A percentile compares a stretch with the other conserved stretches of the same genome.
Conservation (phyloP, 805 yeast species). For the Lachancea kluyveri region DNA sequence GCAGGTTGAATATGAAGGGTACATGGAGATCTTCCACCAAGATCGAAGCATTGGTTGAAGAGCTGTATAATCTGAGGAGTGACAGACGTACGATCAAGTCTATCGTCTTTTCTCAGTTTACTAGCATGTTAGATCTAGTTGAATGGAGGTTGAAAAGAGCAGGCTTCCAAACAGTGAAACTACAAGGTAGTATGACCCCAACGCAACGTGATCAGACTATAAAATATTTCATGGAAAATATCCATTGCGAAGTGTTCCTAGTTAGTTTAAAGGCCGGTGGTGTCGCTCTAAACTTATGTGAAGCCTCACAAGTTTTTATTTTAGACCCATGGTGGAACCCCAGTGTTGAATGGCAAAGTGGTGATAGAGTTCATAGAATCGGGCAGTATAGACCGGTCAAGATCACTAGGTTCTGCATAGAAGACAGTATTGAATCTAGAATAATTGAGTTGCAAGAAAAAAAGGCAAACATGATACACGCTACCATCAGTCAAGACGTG, state of each 20-base stretch:
- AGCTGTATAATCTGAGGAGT: slow-evolving; percentile 77
- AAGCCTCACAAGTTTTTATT: slow-evolving; percentile 92
- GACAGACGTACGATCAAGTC: slow-evolving; percentile 88
- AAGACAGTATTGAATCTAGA: slow-evolving; percentile 93
- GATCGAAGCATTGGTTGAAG: slow-evolving; percentile 94
- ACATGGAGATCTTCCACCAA: slow-evolving; percentile 94
- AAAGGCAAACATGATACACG: slow-evolving; percentile 97
- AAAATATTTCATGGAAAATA: slow-evolving; percentile 85
- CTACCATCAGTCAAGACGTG: slow-evolving; percentile 90
- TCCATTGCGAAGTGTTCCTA: slow-evolving; percentile 85
- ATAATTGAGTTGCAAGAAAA: slow-evolving; percentile 94
- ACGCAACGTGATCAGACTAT: slow-evolving; percentile 89
- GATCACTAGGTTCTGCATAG: slow-evolving; percentile 88
- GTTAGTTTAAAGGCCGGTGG: slow-evolving; percentile 98
- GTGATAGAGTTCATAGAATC: slow-evolving; percentile 96
- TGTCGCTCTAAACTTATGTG: slow-evolving; percentile 92
- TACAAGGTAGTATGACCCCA: slow-evolving; percentile 97
- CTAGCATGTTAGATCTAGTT: slow-evolving; percentile 90
- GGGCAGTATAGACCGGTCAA: slow-evolving; percentile 94
- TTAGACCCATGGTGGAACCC: slow-evolving; percentile 99
- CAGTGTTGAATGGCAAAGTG: slow-evolving; percentile 96
- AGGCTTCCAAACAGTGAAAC: slow-evolving; percentile 88
- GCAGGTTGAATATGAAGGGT: slow-evolving; percentile 80
- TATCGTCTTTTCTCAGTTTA: slow-evolving; percentile 95
- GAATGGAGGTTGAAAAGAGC: slow-evolving; percentile 95